phyloP scores from a whole-genome alignment of 2,329 filamentous ascomycete species.

The Apiospora saccharicola region DNA sequence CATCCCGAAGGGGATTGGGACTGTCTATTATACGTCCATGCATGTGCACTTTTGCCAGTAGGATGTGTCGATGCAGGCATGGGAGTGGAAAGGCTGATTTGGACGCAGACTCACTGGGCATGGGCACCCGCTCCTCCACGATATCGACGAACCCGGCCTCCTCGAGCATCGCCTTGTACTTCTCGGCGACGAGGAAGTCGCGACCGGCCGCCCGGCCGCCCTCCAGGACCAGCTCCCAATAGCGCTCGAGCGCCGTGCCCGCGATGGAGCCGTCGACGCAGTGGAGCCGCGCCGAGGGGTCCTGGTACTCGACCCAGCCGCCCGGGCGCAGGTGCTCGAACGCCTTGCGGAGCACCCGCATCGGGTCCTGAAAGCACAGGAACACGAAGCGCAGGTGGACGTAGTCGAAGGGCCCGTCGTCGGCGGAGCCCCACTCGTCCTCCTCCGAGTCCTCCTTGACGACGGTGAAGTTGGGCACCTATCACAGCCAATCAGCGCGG shows the following conservation, averaged over 20 bases:
- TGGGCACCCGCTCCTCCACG: neutral
- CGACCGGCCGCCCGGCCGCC: neutral
- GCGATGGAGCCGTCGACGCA: neutral
- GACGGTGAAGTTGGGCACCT: slow-evolving; percentile 14
- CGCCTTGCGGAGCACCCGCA: neutral
- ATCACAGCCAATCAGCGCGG: too few relatives aligned
- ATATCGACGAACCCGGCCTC: neutral
- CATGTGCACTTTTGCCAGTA: too few relatives aligned
- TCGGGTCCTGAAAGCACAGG: neutral
- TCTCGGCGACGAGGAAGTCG: neutral
- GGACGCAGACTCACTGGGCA: neutral
- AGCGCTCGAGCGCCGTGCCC: neutral
- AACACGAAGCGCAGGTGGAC: slow-evolving; percentile 15
- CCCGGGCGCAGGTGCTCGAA: slow-evolving; percentile 16
- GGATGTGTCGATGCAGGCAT: too few relatives aligned
- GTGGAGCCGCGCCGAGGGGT: neutral
- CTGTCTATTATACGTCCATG: too few relatives aligned
- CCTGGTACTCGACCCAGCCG: slow-evolving; percentile 5
- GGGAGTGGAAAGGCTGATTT: neutral
- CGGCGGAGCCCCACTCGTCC: neutral
- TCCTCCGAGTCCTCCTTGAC: slow-evolving; percentile 21
- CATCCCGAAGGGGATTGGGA: neutral
- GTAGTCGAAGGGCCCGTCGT: slow-evolving; percentile 15
- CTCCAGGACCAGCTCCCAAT: too few relatives aligned
- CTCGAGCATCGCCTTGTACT: neutral